Evolutionary conservation across 1,284 basidiomycete species (phyloP).

Genomic region (Wolfiporia cocos): DNA sequence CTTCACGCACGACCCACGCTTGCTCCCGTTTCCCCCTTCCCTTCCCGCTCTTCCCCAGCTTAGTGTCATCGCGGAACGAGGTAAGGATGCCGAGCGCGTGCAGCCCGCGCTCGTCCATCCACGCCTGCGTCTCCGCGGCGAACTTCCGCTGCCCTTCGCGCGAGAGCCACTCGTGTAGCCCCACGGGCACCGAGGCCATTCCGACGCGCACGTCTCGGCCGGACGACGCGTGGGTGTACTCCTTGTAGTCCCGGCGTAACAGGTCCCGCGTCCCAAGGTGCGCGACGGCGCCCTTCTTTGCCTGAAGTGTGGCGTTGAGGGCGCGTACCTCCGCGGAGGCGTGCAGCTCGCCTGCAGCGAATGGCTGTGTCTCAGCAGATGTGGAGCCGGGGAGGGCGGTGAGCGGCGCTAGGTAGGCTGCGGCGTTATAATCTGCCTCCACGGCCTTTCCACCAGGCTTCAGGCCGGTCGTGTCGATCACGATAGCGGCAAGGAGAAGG

Average conservation of each 20-base stretch:
- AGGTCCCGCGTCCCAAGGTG: conserved; percentile 72
- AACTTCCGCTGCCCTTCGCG: conserved; percentile 31
- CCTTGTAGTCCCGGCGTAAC: conserved; percentile 89
- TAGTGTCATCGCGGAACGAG: conserved; percentile 42
- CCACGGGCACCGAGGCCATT: conserved; percentile 74
- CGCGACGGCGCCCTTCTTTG: conserved; percentile 66
- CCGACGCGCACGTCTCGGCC: conserved; percentile 45
- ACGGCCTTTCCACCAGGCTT: conserved; percentile 75
- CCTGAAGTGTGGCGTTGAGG: conserved; percentile 45
- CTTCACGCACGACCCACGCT: conserved; percentile 48
- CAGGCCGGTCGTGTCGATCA: conserved; percentile 82
- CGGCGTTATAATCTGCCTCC: conserved; percentile 35
- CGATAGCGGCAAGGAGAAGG: conserved; percentile 74
- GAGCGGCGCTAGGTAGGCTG: conserved; percentile 28
- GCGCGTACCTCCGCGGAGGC: conserved; percentile 36
- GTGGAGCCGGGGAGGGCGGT: conserved; percentile 3
- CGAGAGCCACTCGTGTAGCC: conserved; percentile 47
- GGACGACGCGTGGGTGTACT: conserved; percentile 53
- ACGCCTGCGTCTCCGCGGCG: conserved; percentile 44
- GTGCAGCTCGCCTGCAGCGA: too few relatives aligned
- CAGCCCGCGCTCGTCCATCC: conserved; percentile 62
- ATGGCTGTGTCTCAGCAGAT: too few relatives aligned
- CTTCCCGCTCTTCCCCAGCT: conserved; percentile 39
- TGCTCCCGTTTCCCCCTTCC: conserved; percentile 67
- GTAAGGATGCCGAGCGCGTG: conserved; percentile 76